Evolutionary conservation across 2,329 filamentous ascomycete species (phyloP).

Genomic region (Colletotrichum viniferum): DNA sequence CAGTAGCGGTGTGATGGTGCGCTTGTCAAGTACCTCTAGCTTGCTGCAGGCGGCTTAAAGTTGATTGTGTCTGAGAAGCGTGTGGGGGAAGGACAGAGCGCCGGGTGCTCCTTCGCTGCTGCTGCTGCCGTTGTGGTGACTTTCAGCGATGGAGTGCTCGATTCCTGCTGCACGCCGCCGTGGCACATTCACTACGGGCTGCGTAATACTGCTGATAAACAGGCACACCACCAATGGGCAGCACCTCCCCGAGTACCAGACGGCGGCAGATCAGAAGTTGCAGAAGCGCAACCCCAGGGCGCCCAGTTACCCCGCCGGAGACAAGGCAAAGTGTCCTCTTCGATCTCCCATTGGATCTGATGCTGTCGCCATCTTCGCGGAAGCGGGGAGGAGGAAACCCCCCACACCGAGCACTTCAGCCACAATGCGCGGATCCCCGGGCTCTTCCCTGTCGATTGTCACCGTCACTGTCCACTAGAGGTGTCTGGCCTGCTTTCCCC

Average conservation of each 20-base stretch:
- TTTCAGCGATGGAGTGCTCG: not conserved
- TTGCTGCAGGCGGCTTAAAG: not conserved
- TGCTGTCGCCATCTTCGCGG: not conserved
- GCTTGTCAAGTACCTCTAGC: not conserved
- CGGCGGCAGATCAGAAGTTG: not conserved
- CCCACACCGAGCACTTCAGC: constrained; percentile 3
- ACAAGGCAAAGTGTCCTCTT: constrained; percentile 3
- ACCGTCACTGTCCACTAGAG: not conserved
- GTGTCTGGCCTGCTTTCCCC: not conserved
- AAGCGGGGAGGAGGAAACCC: constrained; percentile 11
- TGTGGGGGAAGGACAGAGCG: not conserved
- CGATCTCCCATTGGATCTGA: not conserved
- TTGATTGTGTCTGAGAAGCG: constrained; percentile 3
- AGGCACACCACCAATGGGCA: not conserved
- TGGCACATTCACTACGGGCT: not conserved
- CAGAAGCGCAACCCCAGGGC: not conserved
- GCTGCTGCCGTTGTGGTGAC: not conserved
- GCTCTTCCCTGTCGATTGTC: constrained; percentile 6
- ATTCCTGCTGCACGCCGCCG: not conserved
- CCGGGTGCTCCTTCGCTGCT: not conserved
- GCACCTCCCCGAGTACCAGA: not conserved
- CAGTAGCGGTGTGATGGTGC: not conserved
- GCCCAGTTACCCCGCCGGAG: constrained; percentile 1
- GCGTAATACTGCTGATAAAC: not conserved
- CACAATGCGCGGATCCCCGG: not conserved